phyloP scores from a whole-genome alignment of 164 flowering plant species.

The Brasenia schreberi region DNA sequence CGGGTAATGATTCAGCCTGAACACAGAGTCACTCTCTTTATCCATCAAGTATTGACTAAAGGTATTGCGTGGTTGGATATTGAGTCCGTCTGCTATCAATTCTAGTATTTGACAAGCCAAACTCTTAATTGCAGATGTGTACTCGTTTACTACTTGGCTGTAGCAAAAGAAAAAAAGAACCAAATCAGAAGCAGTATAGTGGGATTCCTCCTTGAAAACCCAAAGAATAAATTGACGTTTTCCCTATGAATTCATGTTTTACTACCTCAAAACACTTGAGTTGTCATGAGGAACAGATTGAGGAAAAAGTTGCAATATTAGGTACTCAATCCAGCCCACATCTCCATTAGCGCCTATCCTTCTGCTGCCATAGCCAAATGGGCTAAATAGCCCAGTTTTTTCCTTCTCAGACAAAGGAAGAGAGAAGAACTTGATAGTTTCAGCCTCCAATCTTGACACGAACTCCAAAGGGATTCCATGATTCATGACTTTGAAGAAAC shows the following conservation, averaged over 20 bases:
- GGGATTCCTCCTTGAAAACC: not conserved
- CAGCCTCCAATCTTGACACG: slow-evolving; percentile 13
- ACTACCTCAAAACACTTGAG: slow-evolving; percentile 42
- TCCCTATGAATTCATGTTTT: not conserved
- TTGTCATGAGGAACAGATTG: slow-evolving; percentile 22
- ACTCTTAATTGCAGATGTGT: slow-evolving; percentile 33
- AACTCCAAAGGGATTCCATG: slow-evolving; percentile 8
- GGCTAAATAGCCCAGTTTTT: slow-evolving; percentile 45
- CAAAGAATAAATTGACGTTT: not conserved
- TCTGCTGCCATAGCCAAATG: slow-evolving; percentile 78
- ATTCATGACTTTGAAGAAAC: slow-evolving; percentile 15
- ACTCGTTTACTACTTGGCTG: slow-evolving; percentile 38
- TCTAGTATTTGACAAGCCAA: slow-evolving; percentile 46
- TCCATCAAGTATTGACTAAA: slow-evolving; percentile 47
- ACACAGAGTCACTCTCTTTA: slow-evolving; percentile 59
- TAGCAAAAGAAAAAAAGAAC: not conserved
- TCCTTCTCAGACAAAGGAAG: slow-evolving; percentile 53
- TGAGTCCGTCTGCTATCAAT: slow-evolving; percentile 50
- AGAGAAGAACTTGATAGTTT: slow-evolving; percentile 48
- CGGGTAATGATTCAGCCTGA: slow-evolving; percentile 85
- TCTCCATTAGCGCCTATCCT: slow-evolving; percentile 81
- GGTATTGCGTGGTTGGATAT: slow-evolving; percentile 29
- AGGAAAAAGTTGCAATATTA: slow-evolving; percentile 40
- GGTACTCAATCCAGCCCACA: slow-evolving; percentile 89
- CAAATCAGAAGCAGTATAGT: not conserved